phyloP scores from a whole-genome alignment of 148 eudicot genomes.

The Nepenthes gracilis region DNA sequence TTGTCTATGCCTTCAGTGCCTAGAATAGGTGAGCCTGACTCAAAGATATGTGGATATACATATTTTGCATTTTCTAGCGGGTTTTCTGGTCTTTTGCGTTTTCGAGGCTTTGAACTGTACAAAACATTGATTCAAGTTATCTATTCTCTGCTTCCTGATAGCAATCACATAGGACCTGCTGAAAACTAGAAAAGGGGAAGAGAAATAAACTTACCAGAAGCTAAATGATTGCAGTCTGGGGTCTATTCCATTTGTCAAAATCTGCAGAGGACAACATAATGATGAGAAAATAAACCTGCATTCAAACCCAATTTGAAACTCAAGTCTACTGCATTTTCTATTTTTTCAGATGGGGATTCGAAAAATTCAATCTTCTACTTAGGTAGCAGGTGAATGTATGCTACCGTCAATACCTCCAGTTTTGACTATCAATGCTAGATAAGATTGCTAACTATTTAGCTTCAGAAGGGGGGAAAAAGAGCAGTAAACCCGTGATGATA shows the following conservation, averaged over 20 bases:
- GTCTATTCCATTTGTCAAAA: slow-evolving; percentile 53
- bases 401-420: no score
- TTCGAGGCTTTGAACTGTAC: slow-evolving; percentile 60
- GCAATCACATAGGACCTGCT: not conserved
- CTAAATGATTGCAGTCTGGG: slow-evolving; percentile 52
- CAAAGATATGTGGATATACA: slow-evolving; percentile 59
- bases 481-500: no score
- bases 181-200: not conserved
- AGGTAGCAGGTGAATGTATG: no score
- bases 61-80: slow-evolving; percentile 40
- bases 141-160: not conserved
- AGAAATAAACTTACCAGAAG: slow-evolving; percentile 43
- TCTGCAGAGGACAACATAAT: slow-evolving; percentile 20
- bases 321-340: no score
- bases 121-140: slow-evolving; percentile 9
- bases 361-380: no score
- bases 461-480: no score
- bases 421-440: no score
- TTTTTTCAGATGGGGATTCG: no score
- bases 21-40: slow-evolving; percentile 29
- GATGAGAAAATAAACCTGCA: not conserved
- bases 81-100: slow-evolving; percentile 48
- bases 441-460: no score
- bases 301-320: not conserved
- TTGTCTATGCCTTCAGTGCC: slow-evolving; percentile 23